Conservation (phyloP, 1,284 basidiomycete species). For the Phellinidium pouzarii region DNA sequence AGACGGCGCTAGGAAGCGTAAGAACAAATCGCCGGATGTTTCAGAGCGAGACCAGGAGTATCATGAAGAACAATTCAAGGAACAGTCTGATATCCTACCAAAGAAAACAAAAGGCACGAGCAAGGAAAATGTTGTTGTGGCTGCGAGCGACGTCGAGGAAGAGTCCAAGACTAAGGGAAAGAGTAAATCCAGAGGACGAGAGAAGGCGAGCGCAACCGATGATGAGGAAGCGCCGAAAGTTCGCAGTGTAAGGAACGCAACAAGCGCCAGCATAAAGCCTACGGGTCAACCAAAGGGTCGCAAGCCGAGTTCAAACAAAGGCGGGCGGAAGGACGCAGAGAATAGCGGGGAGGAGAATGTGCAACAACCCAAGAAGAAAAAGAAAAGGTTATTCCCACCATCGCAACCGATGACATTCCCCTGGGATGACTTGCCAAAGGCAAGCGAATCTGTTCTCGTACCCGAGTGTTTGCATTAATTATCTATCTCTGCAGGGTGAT, state of each 20-base stretch:
- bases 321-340: slow-evolving; percentile 18
- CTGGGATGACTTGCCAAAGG: slow-evolving; percentile 34
- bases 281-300: slow-evolving; percentile 6
- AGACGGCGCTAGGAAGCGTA: slow-evolving; percentile 6
- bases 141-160: slow-evolving; percentile 4
- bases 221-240: slow-evolving; percentile 5
- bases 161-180: slow-evolving; percentile 7
- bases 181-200: slow-evolving; percentile 7
- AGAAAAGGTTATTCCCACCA: slow-evolving; percentile 48
- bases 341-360: slow-evolving; percentile 4
- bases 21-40: slow-evolving; percentile 18
- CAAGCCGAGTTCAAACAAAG: slow-evolving; percentile 20
- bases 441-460: slow-evolving; percentile 22
- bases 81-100: neutral
- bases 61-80: neutral
- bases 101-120: slow-evolving; percentile 19
- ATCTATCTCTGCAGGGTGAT: slow-evolving; percentile 23
- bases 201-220: slow-evolving; percentile 1
- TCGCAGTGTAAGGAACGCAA: neutral
- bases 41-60: slow-evolving; percentile 5
- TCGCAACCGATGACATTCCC: slow-evolving; percentile 36
- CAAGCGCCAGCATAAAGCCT: neutral
- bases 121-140: slow-evolving; percentile 19
- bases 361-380: slow-evolving; percentile 25
- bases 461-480: neutral